Conservation (phyloP, 1,284 basidiomycete species). For the Puccinia triticina region DNA sequence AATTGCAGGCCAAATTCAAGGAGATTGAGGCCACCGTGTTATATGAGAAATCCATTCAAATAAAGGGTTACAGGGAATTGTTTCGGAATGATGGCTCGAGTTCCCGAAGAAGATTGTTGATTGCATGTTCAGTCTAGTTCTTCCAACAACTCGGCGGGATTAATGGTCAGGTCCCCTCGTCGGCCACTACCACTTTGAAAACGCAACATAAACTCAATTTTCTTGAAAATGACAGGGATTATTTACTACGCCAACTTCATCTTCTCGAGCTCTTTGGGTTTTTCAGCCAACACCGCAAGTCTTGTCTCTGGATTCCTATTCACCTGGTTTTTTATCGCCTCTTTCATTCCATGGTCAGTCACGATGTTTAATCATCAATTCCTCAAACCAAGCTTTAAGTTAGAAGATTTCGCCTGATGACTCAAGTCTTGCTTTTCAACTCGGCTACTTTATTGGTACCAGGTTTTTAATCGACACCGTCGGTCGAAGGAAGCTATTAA, state of each 20-base stretch:
- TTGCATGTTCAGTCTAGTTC: constrained; percentile 60
- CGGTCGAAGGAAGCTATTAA: constrained; percentile 58
- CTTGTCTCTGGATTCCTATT: constrained; percentile 58
- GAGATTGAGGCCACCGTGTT: constrained; percentile 57
- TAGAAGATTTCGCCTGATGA: not conserved
- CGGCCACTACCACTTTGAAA: not conserved
- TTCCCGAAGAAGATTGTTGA: constrained; percentile 58
- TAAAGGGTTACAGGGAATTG: constrained; percentile 57
- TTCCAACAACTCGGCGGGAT: constrained; percentile 60
- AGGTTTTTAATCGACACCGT: constrained; percentile 59
- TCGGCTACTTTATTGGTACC: constrained; percentile 54
- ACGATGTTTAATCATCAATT: not conserved
- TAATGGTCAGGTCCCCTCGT: constrained; percentile 53
- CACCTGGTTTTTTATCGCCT: constrained; percentile 57
- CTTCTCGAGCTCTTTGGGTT: constrained; percentile 52
- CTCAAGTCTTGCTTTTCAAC: not conserved
- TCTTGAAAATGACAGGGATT: constrained; percentile 45
- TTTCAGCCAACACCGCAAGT: constrained; percentile 52
- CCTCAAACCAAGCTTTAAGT: not conserved
- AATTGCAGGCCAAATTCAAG: constrained; percentile 54
- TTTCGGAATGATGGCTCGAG: constrained; percentile 57
- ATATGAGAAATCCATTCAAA: constrained; percentile 56
- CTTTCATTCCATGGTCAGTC: constrained; percentile 49
- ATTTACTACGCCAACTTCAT: constrained; percentile 57
- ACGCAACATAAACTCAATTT: not conserved